Percentiles rank a stretch among this genome's conserved stretches.
These are phyloP conservation scores for Epichloe scottii DNA, from an alignment of 2,329 filamentous ascomycete species.

Conservation along the genomic window DNA sequence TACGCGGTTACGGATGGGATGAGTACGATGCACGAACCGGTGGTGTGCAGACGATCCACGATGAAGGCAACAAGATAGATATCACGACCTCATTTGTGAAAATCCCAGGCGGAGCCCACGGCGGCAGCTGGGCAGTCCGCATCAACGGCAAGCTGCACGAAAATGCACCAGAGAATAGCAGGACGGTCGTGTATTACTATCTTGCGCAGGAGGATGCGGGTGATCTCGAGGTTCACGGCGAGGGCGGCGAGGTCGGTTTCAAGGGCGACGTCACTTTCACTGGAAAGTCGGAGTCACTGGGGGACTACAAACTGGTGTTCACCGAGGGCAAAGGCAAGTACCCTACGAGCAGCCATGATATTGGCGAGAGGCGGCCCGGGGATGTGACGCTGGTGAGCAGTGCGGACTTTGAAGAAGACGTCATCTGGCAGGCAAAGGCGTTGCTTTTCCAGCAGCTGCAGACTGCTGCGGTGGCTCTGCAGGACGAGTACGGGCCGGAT, in stretches of 20 bases:
- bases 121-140: slow-evolving; percentile 83
- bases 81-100: slow-evolving; percentile 92
- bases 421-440: slow-evolving; percentile 75
- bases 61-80: slow-evolving; percentile 77
- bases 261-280: slow-evolving; percentile 52
- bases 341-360: slow-evolving; percentile 50
- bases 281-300: slow-evolving; percentile 60
- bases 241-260: slow-evolving; percentile 37
- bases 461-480: slow-evolving; percentile 34
- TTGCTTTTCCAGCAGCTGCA: slow-evolving; percentile 43
- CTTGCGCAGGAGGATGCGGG: slow-evolving; percentile 67
- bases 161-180: slow-evolving; percentile 52
- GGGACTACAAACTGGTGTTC: slow-evolving; percentile 66
- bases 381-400: slow-evolving; percentile 68
- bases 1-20: slow-evolving; percentile 95
- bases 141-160: slow-evolving; percentile 70
- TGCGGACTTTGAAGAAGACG: slow-evolving; percentile 49
- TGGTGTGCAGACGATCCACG: slow-evolving; percentile 81
- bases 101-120: slow-evolving; percentile 70
- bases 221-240: slow-evolving; percentile 44
- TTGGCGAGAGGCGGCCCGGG: slow-evolving; percentile 55
- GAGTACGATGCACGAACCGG: slow-evolving; percentile 85
- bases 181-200: slow-evolving; percentile 73
- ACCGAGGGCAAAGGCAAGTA: slow-evolving; percentile 56
- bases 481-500: slow-evolving; percentile 37